Evolutionary conservation across 805 yeast species (phyloP), one percentile per base, ranked within the genome.

Genomic region (Candida orba): DNA sequence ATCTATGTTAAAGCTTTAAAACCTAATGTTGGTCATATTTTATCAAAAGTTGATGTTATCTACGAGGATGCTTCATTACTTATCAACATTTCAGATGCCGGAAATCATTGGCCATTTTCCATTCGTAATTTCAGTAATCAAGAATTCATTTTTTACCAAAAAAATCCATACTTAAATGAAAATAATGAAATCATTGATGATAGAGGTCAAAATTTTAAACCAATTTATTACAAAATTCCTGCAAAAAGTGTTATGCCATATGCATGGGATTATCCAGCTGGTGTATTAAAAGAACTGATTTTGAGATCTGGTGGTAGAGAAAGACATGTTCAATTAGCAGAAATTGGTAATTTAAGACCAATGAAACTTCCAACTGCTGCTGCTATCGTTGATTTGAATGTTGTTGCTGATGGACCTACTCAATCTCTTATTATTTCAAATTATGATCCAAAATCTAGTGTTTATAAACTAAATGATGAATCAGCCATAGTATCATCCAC

Each of bases 221-320:
- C 97, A 0, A 72, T 88, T 10, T 79, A 73, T 55, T 93, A 91
- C 60, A 75, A 78, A 37, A 72, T 95, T 12, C 97, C 98, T 0
- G 79, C 95, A 1, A 79, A 78, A 56, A 85, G 96, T 64, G 95
- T 88, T 3, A 93, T 93, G 98, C 96, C 98, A 0, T 93, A 93
- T 61, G 87, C 99, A 0, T 93, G 96, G 90, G 99, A 93, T 60
- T 93, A 76, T 64, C 99, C 99, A 1, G 88, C 95, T 41, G 97
- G 96, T 0, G 67, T 76, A 9, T 75, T 82, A 37, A 90, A 89
- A 60, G 96, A 90, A 56, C 64, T 93, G 29, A 72, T 88, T 4
- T 62, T 93, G 30, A 70, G 89, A 46, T 72, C 84, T 10, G 82
- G 81, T 39, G 84, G 85, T 1, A 71, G 81, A 25, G 90, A 84